These are phyloP conservation scores for Neonectria sp. DNA, from an alignment of 2,329 filamentous ascomycete species.

Conservation along the genomic window DNA sequence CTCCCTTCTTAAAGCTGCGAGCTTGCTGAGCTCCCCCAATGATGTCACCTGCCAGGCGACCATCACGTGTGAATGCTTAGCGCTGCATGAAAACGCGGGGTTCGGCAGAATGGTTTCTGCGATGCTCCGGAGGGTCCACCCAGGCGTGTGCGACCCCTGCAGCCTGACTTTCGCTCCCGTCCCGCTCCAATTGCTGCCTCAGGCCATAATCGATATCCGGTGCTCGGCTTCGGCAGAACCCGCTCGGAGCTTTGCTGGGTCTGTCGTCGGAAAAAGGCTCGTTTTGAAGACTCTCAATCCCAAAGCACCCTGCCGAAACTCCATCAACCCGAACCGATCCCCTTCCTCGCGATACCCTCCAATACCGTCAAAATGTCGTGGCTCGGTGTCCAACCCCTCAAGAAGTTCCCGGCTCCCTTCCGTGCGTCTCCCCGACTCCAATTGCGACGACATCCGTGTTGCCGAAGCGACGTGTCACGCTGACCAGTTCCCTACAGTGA, in stretches of 20 bases:
- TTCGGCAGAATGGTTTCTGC: constrained; percentile 42
- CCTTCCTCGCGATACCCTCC: constrained; percentile 54
- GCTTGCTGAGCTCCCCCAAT: constrained; percentile 45
- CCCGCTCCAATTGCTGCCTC: constrained; percentile 37
- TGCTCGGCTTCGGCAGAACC: constrained; percentile 55
- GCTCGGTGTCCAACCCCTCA: constrained; percentile 76
- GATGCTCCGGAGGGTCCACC: constrained; percentile 16
- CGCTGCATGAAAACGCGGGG: constrained; percentile 47
- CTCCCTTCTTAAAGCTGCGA: constrained; percentile 48
- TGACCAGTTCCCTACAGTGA: constrained; percentile 70
- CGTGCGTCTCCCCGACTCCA: constrained; percentile 70
- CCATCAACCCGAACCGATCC: constrained; percentile 54
- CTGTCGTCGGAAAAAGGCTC: constrained; percentile 58
- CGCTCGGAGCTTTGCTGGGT: constrained; percentile 51
- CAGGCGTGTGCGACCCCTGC: constrained; percentile 6
- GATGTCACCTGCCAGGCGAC: constrained; percentile 42
- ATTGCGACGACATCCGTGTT: constrained; percentile 49
- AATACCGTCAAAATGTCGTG: constrained; percentile 77
- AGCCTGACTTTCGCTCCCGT: not conserved
- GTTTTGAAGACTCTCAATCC: constrained; percentile 55
- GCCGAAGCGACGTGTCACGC: constrained; percentile 44
- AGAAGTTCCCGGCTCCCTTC: constrained; percentile 86
- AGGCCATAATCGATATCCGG: constrained; percentile 46
- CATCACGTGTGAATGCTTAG: constrained; percentile 47
- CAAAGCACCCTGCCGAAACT: constrained; percentile 48